These are phyloP conservation scores for Crithidia fasciculata DNA, from an alignment of 208 protist species.

Conservation along the genomic window DNA sequence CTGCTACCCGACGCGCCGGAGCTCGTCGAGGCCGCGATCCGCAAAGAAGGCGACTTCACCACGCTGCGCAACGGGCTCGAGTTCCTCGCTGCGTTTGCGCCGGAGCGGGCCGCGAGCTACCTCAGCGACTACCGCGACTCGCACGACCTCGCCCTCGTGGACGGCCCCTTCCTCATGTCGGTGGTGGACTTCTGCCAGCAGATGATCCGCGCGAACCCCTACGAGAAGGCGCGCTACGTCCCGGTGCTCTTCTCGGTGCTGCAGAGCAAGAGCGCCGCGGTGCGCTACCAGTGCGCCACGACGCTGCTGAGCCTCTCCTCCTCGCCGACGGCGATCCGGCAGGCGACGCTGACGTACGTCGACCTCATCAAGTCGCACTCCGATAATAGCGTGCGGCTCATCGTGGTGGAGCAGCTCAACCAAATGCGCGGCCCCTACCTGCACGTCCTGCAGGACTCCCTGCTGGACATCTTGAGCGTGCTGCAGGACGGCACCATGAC, in stretches of 20 bases:
- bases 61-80: constrained; percentile 98
- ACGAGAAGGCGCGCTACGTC: constrained; percentile 94
- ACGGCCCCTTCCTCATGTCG: constrained; percentile 94
- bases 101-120: constrained; percentile 94
- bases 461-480: constrained; percentile 96
- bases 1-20: constrained; percentile 98
- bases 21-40: constrained; percentile 94
- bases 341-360: constrained; percentile 93
- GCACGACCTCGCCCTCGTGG: constrained; percentile 65
- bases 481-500: constrained; percentile 92
- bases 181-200: constrained; percentile 87
- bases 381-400: constrained; percentile 99
- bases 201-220: constrained; percentile 83
- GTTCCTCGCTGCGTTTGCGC: constrained; percentile 96
- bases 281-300: constrained; percentile 95
- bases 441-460: constrained; percentile 92
- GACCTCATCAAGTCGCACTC: constrained; percentile 93
- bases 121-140: constrained; percentile 91
- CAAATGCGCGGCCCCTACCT: constrained; percentile 86
- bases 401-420: constrained; percentile 96
- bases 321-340: constrained; percentile 95
- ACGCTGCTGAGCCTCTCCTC: constrained; percentile 95
- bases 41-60: constrained; percentile 88
- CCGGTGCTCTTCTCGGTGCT: constrained; percentile 95
- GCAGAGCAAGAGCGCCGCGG: constrained; percentile 91